Percentiles rank a stretch among this genome's conserved stretches.
phyloP scores from a whole-genome alignment of 2,329 filamentous ascomycete species.

The Colletotrichum ledebouriae region DNA sequence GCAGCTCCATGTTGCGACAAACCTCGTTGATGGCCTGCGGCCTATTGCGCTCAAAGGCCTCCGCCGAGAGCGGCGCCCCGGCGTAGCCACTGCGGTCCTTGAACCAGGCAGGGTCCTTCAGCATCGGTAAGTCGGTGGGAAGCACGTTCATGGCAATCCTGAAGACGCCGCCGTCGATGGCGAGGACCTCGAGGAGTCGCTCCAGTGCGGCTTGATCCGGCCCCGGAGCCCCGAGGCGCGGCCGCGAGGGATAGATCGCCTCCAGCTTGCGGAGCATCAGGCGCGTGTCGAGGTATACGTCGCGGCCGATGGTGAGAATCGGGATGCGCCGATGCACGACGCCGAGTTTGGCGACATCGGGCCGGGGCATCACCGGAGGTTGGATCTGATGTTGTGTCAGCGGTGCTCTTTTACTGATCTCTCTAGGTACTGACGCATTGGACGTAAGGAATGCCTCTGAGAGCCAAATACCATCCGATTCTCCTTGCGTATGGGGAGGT shows the following conservation, averaged over 20 bases:
- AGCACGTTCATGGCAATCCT: constrained; percentile 65
- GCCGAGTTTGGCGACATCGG: constrained; percentile 72
- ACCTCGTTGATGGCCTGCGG: constrained; percentile 71
- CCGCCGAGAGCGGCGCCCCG: constrained; percentile 46
- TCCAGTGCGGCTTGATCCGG: constrained; percentile 61
- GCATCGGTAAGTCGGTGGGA: constrained; percentile 65
- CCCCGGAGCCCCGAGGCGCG: constrained; percentile 53
- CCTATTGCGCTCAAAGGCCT: constrained; percentile 49
- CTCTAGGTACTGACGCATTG: constrained; percentile 70
- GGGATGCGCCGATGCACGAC: constrained; percentile 79
- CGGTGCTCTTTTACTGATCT: background rate
- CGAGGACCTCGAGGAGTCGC: constrained; percentile 68
- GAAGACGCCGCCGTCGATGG: constrained; percentile 71
- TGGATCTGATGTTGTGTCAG: constrained; percentile 63
- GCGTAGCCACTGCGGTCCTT: constrained; percentile 66
- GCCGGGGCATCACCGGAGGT: constrained; percentile 75
- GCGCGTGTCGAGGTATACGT: constrained; percentile 78
- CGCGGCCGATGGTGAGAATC: constrained; percentile 73
- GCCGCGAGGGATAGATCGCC: constrained; percentile 61
- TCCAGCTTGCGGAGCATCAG: constrained; percentile 77
- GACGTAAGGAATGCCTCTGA: constrained; percentile 74
- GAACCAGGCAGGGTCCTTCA: constrained; percentile 70
- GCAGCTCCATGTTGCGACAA: constrained; percentile 64
- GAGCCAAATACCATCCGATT: constrained; percentile 75
- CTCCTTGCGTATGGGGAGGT: constrained; percentile 75